Percentiles rank a stretch among this genome's conserved stretches.
phyloP scores from a whole-genome alignment of 2,329 filamentous ascomycete genomes.

The Lasiodiplodia sp. region DNA sequence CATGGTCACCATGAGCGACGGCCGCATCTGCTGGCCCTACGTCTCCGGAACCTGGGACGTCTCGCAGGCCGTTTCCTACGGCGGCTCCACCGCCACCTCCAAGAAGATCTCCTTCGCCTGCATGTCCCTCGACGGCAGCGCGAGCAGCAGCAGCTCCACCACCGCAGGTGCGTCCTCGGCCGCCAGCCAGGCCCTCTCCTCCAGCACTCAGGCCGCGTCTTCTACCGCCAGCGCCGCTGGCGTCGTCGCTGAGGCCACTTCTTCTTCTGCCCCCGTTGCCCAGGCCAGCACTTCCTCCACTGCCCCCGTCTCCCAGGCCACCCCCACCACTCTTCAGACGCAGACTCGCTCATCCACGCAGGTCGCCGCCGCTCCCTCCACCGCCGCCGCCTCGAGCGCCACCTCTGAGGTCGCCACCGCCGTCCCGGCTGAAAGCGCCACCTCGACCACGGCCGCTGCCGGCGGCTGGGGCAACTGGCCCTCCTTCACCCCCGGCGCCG shows the following conservation, averaged over 20 bases:
- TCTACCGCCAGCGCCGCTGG: conserved; percentile 14
- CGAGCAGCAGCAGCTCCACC: conserved; percentile 32
- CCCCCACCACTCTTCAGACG: conserved; percentile 27
- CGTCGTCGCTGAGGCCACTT: conserved; percentile 3
- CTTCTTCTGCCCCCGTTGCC: conserved; percentile 18
- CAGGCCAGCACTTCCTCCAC: conserved; percentile 22
- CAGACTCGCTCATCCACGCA: conserved; percentile 28
- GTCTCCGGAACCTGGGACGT: conserved; percentile 63
- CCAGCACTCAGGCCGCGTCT: conserved; percentile 27
- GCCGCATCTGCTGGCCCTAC: conserved; percentile 68
- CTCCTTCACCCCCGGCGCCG: conserved; percentile 10
- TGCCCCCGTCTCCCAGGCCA: conserved; percentile 8
- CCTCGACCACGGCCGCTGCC: not conserved
- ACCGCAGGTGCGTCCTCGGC: conserved; percentile 33
- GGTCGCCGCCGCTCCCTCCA: conserved; percentile 24
- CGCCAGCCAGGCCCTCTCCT: conserved; percentile 12
- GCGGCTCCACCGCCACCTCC: conserved; percentile 33
- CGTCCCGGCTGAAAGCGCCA: not conserved
- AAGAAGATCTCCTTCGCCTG: conserved; percentile 64
- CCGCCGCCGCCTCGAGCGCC: conserved; percentile 25
- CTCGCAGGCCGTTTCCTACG: conserved; percentile 42
- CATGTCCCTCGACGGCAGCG: conserved; percentile 40
- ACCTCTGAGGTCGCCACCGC: conserved; percentile 1
- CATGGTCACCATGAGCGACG: conserved; percentile 66
- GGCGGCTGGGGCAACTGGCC: conserved; percentile 12